Evolutionary conservation across 129 eudicot genomes (phyloP).

Genomic region (Lactuca saligna): DNA sequence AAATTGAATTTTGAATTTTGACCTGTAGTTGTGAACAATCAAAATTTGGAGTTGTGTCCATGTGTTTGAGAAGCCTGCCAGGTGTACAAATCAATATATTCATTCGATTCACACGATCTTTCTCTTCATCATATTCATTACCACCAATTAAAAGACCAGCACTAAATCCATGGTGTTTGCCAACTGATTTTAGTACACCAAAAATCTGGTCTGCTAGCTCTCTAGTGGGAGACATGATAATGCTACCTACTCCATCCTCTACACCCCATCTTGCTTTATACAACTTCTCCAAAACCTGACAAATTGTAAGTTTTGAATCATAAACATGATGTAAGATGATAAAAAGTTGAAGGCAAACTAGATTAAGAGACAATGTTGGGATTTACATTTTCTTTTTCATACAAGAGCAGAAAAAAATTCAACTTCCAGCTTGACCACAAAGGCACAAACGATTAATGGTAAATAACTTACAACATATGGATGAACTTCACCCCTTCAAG

Average conservation of each 20-base stretch:
- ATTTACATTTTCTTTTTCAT: no score
- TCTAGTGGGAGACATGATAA: constrained; percentile 92
- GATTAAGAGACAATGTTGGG: no score
- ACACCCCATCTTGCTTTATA: constrained; percentile 85
- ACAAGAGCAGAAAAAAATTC: no score
- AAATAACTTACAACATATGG: no score
- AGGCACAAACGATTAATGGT: no score
- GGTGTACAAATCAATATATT: constrained; percentile 92
- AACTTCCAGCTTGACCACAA: no score
- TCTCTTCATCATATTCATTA: constrained; percentile 74
- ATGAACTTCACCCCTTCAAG: no score
- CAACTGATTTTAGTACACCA: constrained; percentile 70
- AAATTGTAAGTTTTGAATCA: constrained; percentile 1
- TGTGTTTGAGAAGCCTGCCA: constrained; percentile 97
- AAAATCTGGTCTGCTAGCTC: constrained; percentile 84
- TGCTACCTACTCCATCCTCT: constrained; percentile 98
- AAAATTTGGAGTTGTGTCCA: constrained; percentile 93
- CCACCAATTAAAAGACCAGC: constrained; percentile 97
- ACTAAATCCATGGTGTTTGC: constrained; percentile 84
- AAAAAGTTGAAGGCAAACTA: no score
- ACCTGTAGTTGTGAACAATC: constrained; percentile 95
- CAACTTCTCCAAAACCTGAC: constrained; percentile 77
- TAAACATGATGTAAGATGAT: neutral
- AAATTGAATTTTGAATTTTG: constrained; percentile 34
- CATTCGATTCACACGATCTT: constrained; percentile 73